phyloP scores from a whole-genome alignment of 805 yeast genomes.

The Ogataea salicorniae region DNA sequence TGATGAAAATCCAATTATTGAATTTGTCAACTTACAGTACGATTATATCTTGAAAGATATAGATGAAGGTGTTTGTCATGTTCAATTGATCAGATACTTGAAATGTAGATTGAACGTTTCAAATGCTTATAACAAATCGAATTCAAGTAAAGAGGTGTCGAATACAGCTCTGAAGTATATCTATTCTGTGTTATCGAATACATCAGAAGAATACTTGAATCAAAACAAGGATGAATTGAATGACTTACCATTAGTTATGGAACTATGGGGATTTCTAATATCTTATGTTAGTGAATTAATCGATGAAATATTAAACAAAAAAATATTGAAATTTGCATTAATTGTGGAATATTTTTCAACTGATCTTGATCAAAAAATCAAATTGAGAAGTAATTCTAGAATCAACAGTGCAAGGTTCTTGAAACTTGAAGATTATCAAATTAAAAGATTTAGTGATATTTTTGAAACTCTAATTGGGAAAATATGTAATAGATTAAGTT shows the following conservation, averaged over 20 bases:
- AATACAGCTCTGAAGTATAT: conserved; percentile 25
- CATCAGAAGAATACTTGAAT: conserved; percentile 26
- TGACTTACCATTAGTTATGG: conserved; percentile 52
- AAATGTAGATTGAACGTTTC: conserved; percentile 37
- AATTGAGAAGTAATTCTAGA: conserved; percentile 3
- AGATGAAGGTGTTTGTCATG: conserved; percentile 35
- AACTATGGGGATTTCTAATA: conserved; percentile 52
- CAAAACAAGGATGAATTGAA: conserved; percentile 15
- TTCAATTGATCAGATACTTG: conserved; percentile 35
- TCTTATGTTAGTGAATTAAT: conserved; percentile 34
- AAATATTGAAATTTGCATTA: conserved; percentile 48
- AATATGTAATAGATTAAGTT: conserved; percentile 25
- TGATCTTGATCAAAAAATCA: conserved; percentile 35
- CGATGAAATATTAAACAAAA: conserved; percentile 29
- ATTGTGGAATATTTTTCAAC: conserved; percentile 49
- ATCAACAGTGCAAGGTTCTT: conserved; percentile 29
- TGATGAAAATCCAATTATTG: conserved; percentile 55
- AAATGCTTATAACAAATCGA: conserved; percentile 26
- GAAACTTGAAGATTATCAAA: conserved; percentile 39
- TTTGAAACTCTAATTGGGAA: conserved; percentile 23
- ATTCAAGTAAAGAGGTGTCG: conserved; percentile 15
- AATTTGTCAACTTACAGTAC: conserved; percentile 54
- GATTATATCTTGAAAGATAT: conserved; percentile 35
- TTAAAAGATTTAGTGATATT: conserved; percentile 32
- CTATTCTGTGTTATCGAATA: conserved; percentile 16